Evolutionary conservation across 2,329 filamentous ascomycete genomes (phyloP).

Genomic region (Escovopsis weberi): DNA sequence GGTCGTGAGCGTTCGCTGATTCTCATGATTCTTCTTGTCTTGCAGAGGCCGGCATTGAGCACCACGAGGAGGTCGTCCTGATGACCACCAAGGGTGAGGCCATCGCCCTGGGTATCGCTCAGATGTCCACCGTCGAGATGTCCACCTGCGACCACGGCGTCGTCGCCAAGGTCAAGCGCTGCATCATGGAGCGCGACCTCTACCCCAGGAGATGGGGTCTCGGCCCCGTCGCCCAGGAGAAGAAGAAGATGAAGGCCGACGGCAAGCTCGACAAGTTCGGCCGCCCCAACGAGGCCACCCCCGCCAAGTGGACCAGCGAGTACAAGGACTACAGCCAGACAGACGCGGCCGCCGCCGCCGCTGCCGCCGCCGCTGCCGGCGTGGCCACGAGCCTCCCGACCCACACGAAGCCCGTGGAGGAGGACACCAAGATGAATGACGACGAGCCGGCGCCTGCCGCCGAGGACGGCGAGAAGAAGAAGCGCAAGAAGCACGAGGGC

Average conservation of each 20-base stretch:
- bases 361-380: constrained; percentile 25
- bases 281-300: constrained; percentile 80
- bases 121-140: constrained; percentile 97
- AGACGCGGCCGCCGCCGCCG: constrained; percentile 27
- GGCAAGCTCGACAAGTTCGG: constrained; percentile 98
- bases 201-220: constrained; percentile 96
- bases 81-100: constrained; percentile 99
- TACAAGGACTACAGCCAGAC: constrained; percentile 79
- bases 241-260: constrained; percentile 99
- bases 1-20: constrained; percentile 10
- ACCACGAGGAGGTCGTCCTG: constrained; percentile 89
- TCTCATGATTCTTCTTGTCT: not conserved
- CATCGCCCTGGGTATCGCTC: constrained; percentile 87
- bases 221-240: constrained; percentile 82
- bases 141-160: constrained; percentile 95
- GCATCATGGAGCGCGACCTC: constrained; percentile 98
- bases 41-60: constrained; percentile 73
- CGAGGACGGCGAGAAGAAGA: constrained; percentile 45
- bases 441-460: constrained; percentile 19
- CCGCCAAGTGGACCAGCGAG: constrained; percentile 78
- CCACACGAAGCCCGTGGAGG: constrained; percentile 22
- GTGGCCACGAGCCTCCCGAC: constrained; percentile 17
- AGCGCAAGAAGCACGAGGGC: constrained; percentile 71
- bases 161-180: constrained; percentile 97
- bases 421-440: constrained; percentile 20